These are phyloP conservation scores for Dictyophora rubrovolvata DNA, from an alignment of 768 basidiomycete genomes.

Conservation along the genomic window DNA sequence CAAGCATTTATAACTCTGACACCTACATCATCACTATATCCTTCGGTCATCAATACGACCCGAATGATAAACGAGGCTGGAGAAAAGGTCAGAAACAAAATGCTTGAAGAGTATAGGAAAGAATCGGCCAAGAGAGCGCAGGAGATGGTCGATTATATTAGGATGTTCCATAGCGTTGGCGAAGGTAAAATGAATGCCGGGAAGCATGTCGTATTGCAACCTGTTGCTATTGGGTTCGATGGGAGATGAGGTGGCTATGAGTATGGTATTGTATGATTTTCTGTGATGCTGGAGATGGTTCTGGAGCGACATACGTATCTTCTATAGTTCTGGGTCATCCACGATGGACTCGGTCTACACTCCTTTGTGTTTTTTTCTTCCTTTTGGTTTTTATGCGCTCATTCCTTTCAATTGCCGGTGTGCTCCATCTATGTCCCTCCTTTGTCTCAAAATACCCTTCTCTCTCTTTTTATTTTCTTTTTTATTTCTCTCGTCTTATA, in stretches of 20 bases:
- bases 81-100: background rate
- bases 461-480: no score
- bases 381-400: no score
- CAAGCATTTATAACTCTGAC: conserved; percentile 2
- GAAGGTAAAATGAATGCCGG: background rate
- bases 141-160: conserved; percentile 2
- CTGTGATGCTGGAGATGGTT: no score
- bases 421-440: no score
- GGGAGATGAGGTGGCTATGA: background rate
- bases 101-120: background rate
- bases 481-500: no score
- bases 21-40: background rate
- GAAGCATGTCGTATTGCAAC: background rate
- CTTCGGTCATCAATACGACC: background rate
- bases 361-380: no score
- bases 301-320: no score
- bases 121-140: conserved; percentile 2
- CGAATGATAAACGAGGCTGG: background rate
- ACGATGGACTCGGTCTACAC: no score
- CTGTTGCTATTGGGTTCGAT: background rate
- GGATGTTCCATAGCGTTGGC: background rate
- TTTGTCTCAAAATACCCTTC: no score
- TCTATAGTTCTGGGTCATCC: no score
- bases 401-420: no score
- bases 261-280: no score